Evolutionary conservation across 768 basidiomycete species (phyloP), one percentile per base, ranked within the genome.

Genomic region (Podaxis mareebaensis): DNA sequence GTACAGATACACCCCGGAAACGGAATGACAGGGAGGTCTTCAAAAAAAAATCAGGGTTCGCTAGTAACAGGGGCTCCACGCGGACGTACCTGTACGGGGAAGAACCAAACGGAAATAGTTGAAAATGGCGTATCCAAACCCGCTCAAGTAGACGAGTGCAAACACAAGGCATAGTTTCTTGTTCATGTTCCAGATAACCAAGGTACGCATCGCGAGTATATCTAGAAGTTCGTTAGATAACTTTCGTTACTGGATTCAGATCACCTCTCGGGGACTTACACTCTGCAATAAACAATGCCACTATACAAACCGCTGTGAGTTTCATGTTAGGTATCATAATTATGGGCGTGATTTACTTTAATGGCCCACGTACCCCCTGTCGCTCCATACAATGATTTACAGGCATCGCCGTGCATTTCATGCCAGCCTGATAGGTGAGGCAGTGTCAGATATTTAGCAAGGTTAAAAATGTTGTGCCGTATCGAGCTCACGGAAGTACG

Each of bases 271-370:
- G 5, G 15, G 24, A 55, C 60, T 15, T 20, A 55, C 60, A 61
- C n/a, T 61, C 60, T 20, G 60, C 40, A 17, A 55, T 3, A 42
- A 40, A 54, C 3, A 61, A 8, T 4, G 28, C 60, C 30, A 61
- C 12, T 3, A 54, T 20, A 38, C 55, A 61, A 11, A 48, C 6
- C 5, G 10, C 60, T 61, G 8, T 7, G 28, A 30, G 28, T 30
- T 30, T 30, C 28, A 30, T 30, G 28, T 30, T 30, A 30, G 28
- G 6, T 30, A 30, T 30, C 28, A 30, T 30, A 30, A 30, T 30
- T 4, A 30, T 30, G 28, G 28, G 28, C 28, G 3, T n/a, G 17
- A 4, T 22, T 15, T 12, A 17, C 4, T 4, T 30, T 30, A 30
- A 30, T 30, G 28, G 28, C 6, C 6, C 5, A 30, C 28, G 28